phyloP scores from a whole-genome alignment of 805 yeast species.

The Millerozyma miso region DNA sequence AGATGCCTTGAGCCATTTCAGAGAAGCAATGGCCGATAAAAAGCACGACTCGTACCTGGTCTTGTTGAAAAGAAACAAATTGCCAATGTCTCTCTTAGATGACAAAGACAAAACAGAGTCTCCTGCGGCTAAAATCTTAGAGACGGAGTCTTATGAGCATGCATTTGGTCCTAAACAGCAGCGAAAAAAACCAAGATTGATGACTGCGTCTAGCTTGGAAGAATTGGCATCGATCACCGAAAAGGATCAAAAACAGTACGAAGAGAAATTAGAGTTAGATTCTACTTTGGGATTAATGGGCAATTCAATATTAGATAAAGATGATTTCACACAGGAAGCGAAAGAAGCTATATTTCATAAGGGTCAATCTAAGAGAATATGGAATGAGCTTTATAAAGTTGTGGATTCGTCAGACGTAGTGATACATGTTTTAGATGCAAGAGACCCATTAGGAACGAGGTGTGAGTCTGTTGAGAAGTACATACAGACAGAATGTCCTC shows the following conservation, averaged over 20 bases:
- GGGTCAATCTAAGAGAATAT: conserved; percentile 97
- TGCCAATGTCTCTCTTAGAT: conserved; percentile 92
- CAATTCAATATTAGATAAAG: conserved; percentile 52
- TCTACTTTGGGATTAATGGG: conserved; percentile 82
- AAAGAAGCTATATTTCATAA: conserved; percentile 93
- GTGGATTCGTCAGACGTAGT: conserved; percentile 97
- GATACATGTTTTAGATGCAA: conserved; percentile 92
- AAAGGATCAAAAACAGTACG: conserved; percentile 53
- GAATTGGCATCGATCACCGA: conserved; percentile 64
- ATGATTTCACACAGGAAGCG: conserved; percentile 85
- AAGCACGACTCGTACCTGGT: conserved; percentile 82
- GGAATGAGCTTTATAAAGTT: conserved; percentile 97
- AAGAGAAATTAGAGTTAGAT: conserved; percentile 73
- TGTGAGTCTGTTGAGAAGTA: conserved; percentile 92
- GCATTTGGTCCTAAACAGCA: conserved; percentile 96
- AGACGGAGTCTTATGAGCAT: conserved; percentile 76
- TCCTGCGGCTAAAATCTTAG: conserved; percentile 76
- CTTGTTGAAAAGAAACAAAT: conserved; percentile 77
- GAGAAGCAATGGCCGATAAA: conserved; percentile 89
- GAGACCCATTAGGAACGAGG: conserved; percentile 96
- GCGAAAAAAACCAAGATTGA: conserved; percentile 80
- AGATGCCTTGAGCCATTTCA: conserved; percentile 89
- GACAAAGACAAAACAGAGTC: conserved; percentile 76
- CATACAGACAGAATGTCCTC: conserved; percentile 90
- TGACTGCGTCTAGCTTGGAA: conserved; percentile 69